Conservation (phyloP, 2,329 filamentous ascomycete species). For the Colletotrichum sp. region DNA sequence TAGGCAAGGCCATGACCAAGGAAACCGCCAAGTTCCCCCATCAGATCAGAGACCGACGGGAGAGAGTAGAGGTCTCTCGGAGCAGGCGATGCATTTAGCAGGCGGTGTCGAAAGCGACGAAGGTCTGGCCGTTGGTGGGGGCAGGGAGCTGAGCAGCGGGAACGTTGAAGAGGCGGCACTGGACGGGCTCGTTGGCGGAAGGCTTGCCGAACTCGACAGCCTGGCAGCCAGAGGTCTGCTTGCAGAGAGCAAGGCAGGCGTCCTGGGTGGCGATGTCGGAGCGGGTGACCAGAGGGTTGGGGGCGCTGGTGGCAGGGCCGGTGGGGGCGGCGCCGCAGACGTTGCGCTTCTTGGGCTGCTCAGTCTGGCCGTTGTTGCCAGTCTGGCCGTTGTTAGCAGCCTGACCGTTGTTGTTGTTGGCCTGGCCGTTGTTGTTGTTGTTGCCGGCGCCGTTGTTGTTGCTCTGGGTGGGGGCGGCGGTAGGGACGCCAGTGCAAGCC, state of each 20-base stretch:
- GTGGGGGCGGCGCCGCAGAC: constrained; percentile 14
- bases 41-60: not conserved
- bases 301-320: not conserved
- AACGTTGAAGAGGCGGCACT: constrained; percentile 16
- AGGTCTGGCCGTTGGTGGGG: constrained; percentile 9
- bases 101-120: constrained; percentile 5
- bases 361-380: not conserved
- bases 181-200: not conserved
- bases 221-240: constrained; percentile 26
- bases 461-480: not conserved
- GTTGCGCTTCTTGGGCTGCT: not conserved
- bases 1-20: not conserved
- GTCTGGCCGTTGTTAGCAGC: not conserved
- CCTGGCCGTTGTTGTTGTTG: not conserved
- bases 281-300: not conserved
- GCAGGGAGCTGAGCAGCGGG: constrained; percentile 7
- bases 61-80: not conserved
- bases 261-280: constrained; percentile 8
- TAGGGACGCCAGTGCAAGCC: constrained; percentile 3
- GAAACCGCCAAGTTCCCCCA: not conserved
- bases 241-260: constrained; percentile 14
- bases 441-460: not conserved
- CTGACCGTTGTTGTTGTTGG: constrained; percentile 7
- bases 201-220: constrained; percentile 31
- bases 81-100: not conserved